Base-by-base conservation (phyloP, 345 rosid species). In the Eutrema yunnanense region DNA sequence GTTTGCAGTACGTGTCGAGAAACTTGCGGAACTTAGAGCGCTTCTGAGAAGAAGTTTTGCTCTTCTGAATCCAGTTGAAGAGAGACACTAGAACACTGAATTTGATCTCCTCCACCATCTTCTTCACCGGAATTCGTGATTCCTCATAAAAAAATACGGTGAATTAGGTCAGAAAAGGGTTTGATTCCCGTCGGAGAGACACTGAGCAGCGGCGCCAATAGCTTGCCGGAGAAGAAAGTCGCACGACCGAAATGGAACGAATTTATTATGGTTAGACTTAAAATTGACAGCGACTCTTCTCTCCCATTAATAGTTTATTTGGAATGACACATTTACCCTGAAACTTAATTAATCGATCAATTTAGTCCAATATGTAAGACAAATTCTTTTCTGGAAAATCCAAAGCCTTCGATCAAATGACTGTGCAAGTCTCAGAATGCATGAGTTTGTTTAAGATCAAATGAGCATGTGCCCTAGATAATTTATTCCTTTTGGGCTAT, bases 11-110 rank as follows among this genome's bases (percentile, higher is more conserved):
- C 34, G 90, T 79, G 66, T 87, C 95, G 49, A 94, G 92, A 66
- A 94, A 86, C 69, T 94, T 94, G 12, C 97, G 94, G 75, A 94
- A 85, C 73, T 94, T 94, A 62, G 92, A 82, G 3, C 98, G 92
- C 80, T 94, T 94, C 81, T 81, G 84, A 33, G 89, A 80, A 2
- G 92, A 65, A 16, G 84, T 67, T 78, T 83, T 89, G 79, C 84
- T 86, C 41, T 82, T 94, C 78, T 86, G 96, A 67, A 89, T 86
- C 98, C 98, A 94, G 70, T 82, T 87, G 85, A 94, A 88, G 13
- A 94, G 87, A 64, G 96, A 89, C 53, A 82, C 92, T 51, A 94
- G 29, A 6, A 91, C 92, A 66, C 84, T 86, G 73, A 88, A 80
- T 71, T 88, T 86, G 11, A 87, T 73, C 37, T 86, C 82, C 82